A percentile compares a stretch with the other conserved stretches of the same genome.
Evolutionary conservation across 495 filamentous ascomycete species (phyloP).

Genomic region (Podospora didyma): DNA sequence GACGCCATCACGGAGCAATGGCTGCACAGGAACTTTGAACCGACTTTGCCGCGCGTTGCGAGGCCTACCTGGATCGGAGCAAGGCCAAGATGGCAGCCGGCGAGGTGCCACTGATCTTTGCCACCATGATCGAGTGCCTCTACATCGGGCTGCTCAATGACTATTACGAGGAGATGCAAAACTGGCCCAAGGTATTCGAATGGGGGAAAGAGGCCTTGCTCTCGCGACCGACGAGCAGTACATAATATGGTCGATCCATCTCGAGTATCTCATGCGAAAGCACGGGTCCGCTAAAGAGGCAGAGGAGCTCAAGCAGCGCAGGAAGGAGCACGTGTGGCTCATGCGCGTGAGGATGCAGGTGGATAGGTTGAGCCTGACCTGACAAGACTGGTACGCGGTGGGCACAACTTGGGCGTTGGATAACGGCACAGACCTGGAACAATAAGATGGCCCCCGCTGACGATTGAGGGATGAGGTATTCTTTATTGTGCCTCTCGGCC

Average conservation of each 20-base stretch:
- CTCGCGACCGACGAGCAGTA: slow-evolving; percentile 25
- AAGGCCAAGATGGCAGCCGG: not conserved
- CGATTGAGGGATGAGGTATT: no score
- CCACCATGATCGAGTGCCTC: slow-evolving; percentile 20
- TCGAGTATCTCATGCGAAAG: slow-evolving; percentile 24
- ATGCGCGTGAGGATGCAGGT: slow-evolving; percentile 19
- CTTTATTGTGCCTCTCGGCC: no score
- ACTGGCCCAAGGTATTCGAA: slow-evolving; percentile 20
- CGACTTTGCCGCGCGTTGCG: slow-evolving; percentile 13
- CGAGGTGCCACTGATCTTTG: slow-evolving; percentile 6
- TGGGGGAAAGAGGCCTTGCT: slow-evolving; percentile 18
- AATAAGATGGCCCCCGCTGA: no score
- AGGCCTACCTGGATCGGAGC: slow-evolving; percentile 5
- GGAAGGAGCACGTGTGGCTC: slow-evolving; percentile 20
- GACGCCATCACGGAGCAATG: slow-evolving; percentile 22
- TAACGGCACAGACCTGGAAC: no score
- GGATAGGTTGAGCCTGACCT: slow-evolving; percentile 13
- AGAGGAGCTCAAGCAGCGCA: slow-evolving; percentile 14
- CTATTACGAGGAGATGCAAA: slow-evolving; percentile 20
- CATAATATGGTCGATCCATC: slow-evolving; percentile 24
- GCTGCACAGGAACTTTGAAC: slow-evolving; percentile 13
- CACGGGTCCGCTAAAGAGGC: slow-evolving; percentile 19
- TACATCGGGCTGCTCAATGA: slow-evolving; percentile 26
- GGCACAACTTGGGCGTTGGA: no score
- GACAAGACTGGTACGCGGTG: not conserved